A percentile compares a stretch with the other conserved stretches of the same genome.
Evolutionary conservation across 108 stramenopile genomes (phyloP).

Genomic region (Skeletonema potamos): DNA sequence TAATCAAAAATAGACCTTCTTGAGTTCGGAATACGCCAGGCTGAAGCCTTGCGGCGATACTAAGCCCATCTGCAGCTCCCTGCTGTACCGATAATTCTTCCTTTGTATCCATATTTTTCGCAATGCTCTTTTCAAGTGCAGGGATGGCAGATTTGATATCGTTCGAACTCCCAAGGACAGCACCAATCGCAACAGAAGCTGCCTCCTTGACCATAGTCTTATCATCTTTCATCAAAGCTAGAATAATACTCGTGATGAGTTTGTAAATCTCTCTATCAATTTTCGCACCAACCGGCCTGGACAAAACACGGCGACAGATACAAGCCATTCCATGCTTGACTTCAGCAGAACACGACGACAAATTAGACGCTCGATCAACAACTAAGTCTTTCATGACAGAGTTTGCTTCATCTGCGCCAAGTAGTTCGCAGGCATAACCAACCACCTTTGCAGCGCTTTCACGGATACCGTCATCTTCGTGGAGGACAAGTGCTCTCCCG

Average conservation of each 20-base stretch:
- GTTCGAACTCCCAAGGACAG: conserved; percentile 62
- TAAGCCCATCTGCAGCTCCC: conserved; percentile 66
- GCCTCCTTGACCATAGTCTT: conserved; percentile 62
- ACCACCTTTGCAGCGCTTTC: conserved; percentile 84
- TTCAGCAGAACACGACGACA: conserved; percentile 43
- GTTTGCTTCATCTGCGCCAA: conserved; percentile 55
- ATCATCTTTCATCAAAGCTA: conserved; percentile 70
- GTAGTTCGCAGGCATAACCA: conserved; percentile 67
- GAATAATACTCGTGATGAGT: conserved; percentile 20
- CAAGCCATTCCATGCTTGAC: conserved; percentile 75
- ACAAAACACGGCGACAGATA: conserved; percentile 62
- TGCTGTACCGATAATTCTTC: conserved; percentile 74
- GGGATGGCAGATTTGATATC: conserved; percentile 49
- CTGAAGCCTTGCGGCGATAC: conserved; percentile 61
- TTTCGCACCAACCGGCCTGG: conserved; percentile 52
- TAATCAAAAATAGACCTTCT: conserved; percentile 50
- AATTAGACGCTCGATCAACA: conserved; percentile 34
- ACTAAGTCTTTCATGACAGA: conserved; percentile 54
- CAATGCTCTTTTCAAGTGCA: conserved; percentile 52
- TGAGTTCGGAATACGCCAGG: conserved; percentile 60
- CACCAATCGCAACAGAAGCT: conserved; percentile 73
- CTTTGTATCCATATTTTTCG: conserved; percentile 60
- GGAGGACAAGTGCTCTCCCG: conserved; percentile 62
- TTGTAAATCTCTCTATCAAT: conserved; percentile 42
- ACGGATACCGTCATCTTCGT: conserved; percentile 80